These are phyloP conservation scores for Fusarium poae DNA, from an alignment of 2,329 filamentous ascomycete genomes.

Conservation along the genomic window DNA sequence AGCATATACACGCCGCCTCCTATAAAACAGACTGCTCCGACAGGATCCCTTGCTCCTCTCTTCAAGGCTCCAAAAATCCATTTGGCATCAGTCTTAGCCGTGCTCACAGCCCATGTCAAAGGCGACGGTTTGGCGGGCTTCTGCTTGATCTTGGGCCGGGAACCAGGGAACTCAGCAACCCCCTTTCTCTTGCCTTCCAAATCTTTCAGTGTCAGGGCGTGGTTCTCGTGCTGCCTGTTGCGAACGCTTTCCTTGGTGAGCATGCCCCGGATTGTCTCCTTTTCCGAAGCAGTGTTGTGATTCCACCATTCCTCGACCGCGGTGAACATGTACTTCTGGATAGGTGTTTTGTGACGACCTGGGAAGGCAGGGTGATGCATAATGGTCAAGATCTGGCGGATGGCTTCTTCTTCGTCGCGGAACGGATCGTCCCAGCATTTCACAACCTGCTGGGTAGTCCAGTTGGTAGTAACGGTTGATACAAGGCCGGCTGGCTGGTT, in stretches of 20 bases:
- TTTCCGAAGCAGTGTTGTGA: constrained; percentile 53
- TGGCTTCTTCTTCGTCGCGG: constrained; percentile 77
- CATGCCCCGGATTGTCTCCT: constrained; percentile 40
- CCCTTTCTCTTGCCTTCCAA: constrained; percentile 44
- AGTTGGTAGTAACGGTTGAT: constrained; percentile 49
- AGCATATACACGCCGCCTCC: constrained; percentile 27
- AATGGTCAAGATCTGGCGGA: constrained; percentile 78
- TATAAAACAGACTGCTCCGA: constrained; percentile 23
- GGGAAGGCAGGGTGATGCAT: constrained; percentile 90
- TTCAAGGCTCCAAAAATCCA: constrained; percentile 37
- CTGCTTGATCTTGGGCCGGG: constrained; percentile 42
- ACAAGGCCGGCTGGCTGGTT: constrained; percentile 49
- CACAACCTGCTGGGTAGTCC: constrained; percentile 48
- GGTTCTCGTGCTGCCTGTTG: constrained; percentile 48
- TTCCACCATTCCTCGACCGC: constrained; percentile 82
- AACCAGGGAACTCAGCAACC: constrained; percentile 47
- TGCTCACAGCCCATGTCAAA: constrained; percentile 40
- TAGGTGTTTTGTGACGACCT: constrained; percentile 73
- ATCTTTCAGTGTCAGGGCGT: constrained; percentile 46
- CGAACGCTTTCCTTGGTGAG: constrained; percentile 48
- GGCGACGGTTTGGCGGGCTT: constrained; percentile 42
- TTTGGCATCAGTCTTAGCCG: constrained; percentile 35
- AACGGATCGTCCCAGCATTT: constrained; percentile 77
- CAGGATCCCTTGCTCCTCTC: constrained; percentile 36
- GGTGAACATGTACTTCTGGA: constrained; percentile 86